These are phyloP conservation scores for Ophiostoma perfectum DNA, from an alignment of 2,329 filamentous ascomycete species.

Conservation along the genomic window DNA sequence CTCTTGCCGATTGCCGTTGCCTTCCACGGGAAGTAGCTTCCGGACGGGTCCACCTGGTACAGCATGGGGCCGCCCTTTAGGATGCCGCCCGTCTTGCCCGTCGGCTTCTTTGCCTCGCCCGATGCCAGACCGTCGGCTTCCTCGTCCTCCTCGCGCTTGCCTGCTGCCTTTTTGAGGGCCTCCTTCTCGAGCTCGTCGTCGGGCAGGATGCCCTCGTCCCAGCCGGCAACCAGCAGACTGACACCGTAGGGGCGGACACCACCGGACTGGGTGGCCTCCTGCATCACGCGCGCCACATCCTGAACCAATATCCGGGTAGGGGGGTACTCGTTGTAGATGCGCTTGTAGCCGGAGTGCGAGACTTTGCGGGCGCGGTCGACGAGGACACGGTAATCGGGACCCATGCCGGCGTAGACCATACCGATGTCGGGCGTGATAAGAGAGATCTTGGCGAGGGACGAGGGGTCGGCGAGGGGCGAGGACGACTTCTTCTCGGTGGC, in stretches of 20 bases:
- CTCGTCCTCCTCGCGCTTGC: constrained; percentile 42
- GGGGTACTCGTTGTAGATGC: constrained; percentile 99
- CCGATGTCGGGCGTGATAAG: constrained; percentile 98
- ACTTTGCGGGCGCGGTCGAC: constrained; percentile 98
- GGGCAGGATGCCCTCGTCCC: constrained; percentile 94
- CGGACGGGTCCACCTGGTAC: constrained; percentile 98
- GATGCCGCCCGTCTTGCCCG: constrained; percentile 88
- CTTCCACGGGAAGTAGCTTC: constrained; percentile 99
- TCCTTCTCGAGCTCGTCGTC: constrained; percentile 62
- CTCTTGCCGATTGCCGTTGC: constrained; percentile 98
- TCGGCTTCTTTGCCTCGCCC: constrained; percentile 65
- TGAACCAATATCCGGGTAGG: constrained; percentile 98
- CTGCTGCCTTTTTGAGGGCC: constrained; percentile 40
- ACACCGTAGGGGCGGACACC: constrained; percentile 97
- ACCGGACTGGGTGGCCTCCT: constrained; percentile 96
- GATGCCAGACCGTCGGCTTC: constrained; percentile 22
- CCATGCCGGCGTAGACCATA: constrained; percentile 99
- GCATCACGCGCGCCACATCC: constrained; percentile 95
- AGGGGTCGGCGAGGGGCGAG: constrained; percentile 90
- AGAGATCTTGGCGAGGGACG: constrained; percentile 94
- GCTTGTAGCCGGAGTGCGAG: constrained; percentile 97
- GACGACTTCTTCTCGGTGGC: constrained; percentile 99
- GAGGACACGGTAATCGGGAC: constrained; percentile 93
- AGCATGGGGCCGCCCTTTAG: constrained; percentile 94
- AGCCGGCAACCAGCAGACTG: constrained; percentile 89